A percentile compares a stretch with the other conserved stretches of the same genome.
phyloP scores from a whole-genome alignment of 2,329 filamentous ascomycete species.

The Botrytis porri region DNA sequence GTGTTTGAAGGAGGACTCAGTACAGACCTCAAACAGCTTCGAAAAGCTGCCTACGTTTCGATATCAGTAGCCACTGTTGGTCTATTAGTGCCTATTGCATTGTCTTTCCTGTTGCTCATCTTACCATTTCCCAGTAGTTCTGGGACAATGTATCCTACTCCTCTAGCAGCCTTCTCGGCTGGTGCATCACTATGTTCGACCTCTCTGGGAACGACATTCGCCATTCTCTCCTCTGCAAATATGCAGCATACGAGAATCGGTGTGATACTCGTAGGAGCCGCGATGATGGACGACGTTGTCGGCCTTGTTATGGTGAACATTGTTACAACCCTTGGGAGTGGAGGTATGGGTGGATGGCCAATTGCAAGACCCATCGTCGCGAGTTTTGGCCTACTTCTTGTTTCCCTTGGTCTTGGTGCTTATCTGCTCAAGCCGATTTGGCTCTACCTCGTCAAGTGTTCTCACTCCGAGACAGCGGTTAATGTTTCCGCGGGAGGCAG shows the following conservation, averaged over 20 bases:
- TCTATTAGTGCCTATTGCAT: constrained; percentile 58
- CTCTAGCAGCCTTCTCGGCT: constrained; percentile 57
- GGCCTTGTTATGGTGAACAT: constrained; percentile 76
- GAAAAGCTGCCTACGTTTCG: constrained; percentile 59
- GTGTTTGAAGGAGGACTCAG: constrained; percentile 56
- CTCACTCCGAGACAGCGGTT: background rate
- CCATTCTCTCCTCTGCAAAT: constrained; percentile 59
- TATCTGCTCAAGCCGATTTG: constrained; percentile 27
- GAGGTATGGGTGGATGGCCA: constrained; percentile 22
- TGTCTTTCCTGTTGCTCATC: constrained; percentile 54
- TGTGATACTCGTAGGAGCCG: constrained; percentile 65
- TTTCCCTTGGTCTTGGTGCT: constrained; percentile 21
- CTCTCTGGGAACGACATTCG: constrained; percentile 69
- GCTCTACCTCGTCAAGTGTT: background rate
- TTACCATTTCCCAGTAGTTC: constrained; percentile 29
- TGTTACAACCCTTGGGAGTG: constrained; percentile 59
- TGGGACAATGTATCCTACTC: constrained; percentile 25
- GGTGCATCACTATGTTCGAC: constrained; percentile 74
- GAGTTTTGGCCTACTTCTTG: constrained; percentile 30
- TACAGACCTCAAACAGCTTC: constrained; percentile 41
- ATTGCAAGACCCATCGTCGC: constrained; percentile 27
- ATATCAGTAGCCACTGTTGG: constrained; percentile 62
- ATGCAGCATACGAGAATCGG: constrained; percentile 54
- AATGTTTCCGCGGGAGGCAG: background rate
- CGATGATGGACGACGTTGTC: constrained; percentile 79